Base-by-base conservation (phyloP, 768 basidiomycete species). In the Gymnopilus dilepis region DNA sequence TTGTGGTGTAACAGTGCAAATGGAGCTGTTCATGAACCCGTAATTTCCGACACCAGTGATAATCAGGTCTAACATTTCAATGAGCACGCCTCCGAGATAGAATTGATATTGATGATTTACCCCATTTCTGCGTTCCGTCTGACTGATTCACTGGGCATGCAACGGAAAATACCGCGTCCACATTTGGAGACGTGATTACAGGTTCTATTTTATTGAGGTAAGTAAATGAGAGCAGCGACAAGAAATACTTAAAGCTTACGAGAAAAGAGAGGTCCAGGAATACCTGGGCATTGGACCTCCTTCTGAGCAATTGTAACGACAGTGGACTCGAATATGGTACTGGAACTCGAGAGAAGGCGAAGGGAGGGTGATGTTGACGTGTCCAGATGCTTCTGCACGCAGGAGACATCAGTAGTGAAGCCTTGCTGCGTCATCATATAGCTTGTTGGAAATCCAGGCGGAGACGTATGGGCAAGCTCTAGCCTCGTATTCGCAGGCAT, bases 381-480 rank as follows among this genome's bases (percentile, higher is more conserved):
- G 15, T 62, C 55, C 19, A 70, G 28, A 12, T 40, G 41, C 26
- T 38, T 38, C 26, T 63, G 55, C 15, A 43, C 42, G 37, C 69
- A 70, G 30, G 56, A 59, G 26, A 70, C 62, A 21, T 65, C 45
- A 12, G 66, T 58, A 12, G 69, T 67, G 31, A 70, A 70, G 12
- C 69, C 69, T 63, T 70, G 69, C 34, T 70, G 69, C 6, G 60
- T 67, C 58, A 70, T 58, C n/a, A 41, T 48, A 54, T 65, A 70
- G 28, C 60, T 38, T 5, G 53, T 61, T 12, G 67, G 62, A 40
- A 70, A 67, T 2, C 61, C 61, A 12, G 59, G 30, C 4, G 63
- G 65, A 3, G 60, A 43, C 17, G 33, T 26, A 12, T 40, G 52
- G 6, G 52, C 28, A 30, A 61, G 37, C 12, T 59, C 37, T 5